Evolutionary conservation across 495 filamentous ascomycete genomes (phyloP), one percentile per base, ranked within the genome.

Genomic region (Cairneyella variabilis): DNA sequence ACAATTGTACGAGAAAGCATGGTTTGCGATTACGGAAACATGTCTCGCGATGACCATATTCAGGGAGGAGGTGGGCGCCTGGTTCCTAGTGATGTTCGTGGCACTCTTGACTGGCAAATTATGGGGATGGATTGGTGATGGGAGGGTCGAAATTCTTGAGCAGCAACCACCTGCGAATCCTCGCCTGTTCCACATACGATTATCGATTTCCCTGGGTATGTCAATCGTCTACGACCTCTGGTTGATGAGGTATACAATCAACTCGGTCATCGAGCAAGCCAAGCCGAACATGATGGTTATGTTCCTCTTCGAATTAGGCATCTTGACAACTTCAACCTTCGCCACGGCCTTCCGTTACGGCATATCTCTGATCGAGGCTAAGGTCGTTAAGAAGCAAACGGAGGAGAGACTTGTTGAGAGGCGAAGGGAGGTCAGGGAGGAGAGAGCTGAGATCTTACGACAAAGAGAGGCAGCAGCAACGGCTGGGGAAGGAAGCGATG

Each of bases 21-120:
- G 93, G 93, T 96, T 95, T 64, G 91, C 92, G 44, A 83, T 98
- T 36, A 96, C 91, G 20, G 93, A 98, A 67, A 97, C 93, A 57
- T 91, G 89, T 67, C 78, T 98, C 36, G 93, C 95, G 14, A 97
- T 97, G 92, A 96, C 92, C n/a, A 96, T 96, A 58, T 98, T 98
- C 66, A 79, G 93, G 18, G 93, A 96, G 49, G 89, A 96, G 65
- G 80, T 97, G 27, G 95, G 95, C 40, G 86, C 82, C 23, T 95
- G 89, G 82, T 96, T 97, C 62, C 69, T 97, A 45, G 80, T 93
- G 58, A 97, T 97, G 92, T 97, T 97, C 63, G 87, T 93, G 14
- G 83, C 83, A 30, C 77, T 97, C n/a, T 76, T 97, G 40, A 88
- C 87, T 23, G 90, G 90, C 38, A 97, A 96, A 69, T 90, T 97